Evolutionary conservation across 2,329 filamentous ascomycete species (phyloP), one percentile per base, ranked within the genome.

Genomic region (Cladosporium sp.): DNA sequence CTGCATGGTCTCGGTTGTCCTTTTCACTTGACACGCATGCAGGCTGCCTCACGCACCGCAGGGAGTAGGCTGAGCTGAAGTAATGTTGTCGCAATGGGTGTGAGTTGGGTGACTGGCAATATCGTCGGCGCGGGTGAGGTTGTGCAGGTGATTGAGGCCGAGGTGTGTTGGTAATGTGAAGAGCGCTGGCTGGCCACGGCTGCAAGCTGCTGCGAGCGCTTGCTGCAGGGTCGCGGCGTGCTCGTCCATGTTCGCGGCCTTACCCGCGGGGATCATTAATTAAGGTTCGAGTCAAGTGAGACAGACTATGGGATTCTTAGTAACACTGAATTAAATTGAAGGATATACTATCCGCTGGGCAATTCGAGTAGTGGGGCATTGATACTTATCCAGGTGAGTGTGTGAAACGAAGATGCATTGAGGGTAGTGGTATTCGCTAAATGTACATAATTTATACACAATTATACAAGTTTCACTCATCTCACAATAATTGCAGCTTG

Each of bases 1-100:
- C 73, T 84, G 82, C 72, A 80, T 78, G 74, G 80, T 60, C 50
- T 36, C 39, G 56, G 28, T 38, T 47, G 49, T 52, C 56, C 50
- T 45, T 39, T 56, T 56, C 54, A 56, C 34, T 56, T 36, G 40
- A 40, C 54, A 39, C 54, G 54, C 56, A 59, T 59, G 56, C 56
- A 59, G 56, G 49, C 56, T 42, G 56, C 34, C 56, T 56, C 54
- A 56, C 54, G 42, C 54, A 49, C 54, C 54, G 54, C 42, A 34
- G 28, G 36, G 54, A 30, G 39, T 20, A n/a, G 54, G 30, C 12
- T 28, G 30, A 30, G 42, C 42, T 49, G 34, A 14, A 28, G 34
- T 5, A 43, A 39, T 49, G 42, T 19, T 49, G 54, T 47, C 54
- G 54, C 42, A 38, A 30, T 47, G 22, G 54, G n/a, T 49, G 30